Base-by-base conservation (phyloP, 306 rosid genomes). In the Quercus glauca region DNA sequence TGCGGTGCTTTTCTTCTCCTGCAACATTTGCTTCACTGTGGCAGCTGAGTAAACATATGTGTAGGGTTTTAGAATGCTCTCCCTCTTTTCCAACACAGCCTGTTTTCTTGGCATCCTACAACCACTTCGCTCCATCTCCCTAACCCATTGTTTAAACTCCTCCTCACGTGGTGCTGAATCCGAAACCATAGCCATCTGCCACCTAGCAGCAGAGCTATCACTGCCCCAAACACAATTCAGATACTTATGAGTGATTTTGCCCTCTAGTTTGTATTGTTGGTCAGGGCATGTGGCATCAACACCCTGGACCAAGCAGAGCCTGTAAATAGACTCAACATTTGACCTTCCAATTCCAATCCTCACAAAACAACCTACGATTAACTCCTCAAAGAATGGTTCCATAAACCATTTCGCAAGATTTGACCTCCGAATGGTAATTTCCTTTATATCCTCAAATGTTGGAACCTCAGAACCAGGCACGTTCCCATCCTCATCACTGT, bases 361-460 rank as follows among this genome's bases (percentile, higher is more conserved):
- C 37, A 95, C 98, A 80, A 92, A 95, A 88, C 99, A 95, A 73
- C 97, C 99, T 56, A 90, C 99, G 37, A 92, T 91, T 56, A 95
- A 86, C 83, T 92, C 99, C 85, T 92, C 97, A 82, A 95, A 95
- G 86, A 95, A 95, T 6, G 99, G 99, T 77, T 95, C 98, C 97
- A 92, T 89, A 13, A 88, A 73, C 99, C 98, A 95, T 78, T 92
- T 95, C 18, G 90, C 91, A 77, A 95, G 97, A 71, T 91, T 92
- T 9, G 97, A 91, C 81, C 99, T 84, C 29, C 80, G 85, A 80
- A 95, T 91, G 21, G 99, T 92, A 76, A 95, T 88, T 69, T 90
- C 98, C 84, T 78, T 93, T 55, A 95, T 89, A 83, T 95, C 98
- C 20, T 91, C 91, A 76, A 90, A 91, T 17, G 91, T 64, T 43